phyloP scores from a whole-genome alignment of 257 asterid species.

The Ajuga chamaepitys region DNA sequence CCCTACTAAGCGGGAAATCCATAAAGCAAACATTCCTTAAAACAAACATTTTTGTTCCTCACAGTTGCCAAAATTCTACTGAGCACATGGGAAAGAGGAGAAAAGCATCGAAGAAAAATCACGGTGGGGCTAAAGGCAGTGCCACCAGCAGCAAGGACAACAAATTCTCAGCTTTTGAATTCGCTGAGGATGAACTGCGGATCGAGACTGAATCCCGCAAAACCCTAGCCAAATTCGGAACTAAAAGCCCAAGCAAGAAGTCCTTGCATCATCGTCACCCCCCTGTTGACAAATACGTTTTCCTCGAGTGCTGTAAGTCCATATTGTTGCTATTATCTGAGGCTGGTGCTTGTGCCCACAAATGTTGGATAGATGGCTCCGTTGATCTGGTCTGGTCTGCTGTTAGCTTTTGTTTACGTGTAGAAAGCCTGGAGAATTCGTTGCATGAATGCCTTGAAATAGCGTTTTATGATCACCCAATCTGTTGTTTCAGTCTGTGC shows the following conservation, averaged over 20 bases:
- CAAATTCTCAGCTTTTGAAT: slow-evolving; percentile 52
- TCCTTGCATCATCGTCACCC: slow-evolving; percentile 10
- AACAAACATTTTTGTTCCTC: no score
- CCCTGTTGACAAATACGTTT: slow-evolving; percentile 41
- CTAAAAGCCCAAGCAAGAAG: slow-evolving; percentile 21
- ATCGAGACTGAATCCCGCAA: slow-evolving; percentile 34
- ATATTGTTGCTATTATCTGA: neutral
- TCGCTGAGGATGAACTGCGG: slow-evolving; percentile 34
- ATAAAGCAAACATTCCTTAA: no score
- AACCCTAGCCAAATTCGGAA: slow-evolving; percentile 23
- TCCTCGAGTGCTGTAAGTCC: slow-evolving; percentile 49
- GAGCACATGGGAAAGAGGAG: no score
- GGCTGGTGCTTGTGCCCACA: no score
- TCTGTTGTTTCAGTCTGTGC: no score
- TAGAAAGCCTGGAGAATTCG: no score
- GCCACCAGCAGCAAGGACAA: no score
- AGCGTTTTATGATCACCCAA: no score
- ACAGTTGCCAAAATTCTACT: no score
- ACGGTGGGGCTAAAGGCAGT: no score
- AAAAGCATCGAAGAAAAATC: no score
- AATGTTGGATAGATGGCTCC: neutral
- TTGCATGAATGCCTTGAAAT: neutral
- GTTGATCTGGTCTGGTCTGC: neutral
- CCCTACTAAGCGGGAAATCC: no score
- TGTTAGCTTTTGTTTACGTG: neutral